A percentile compares a stretch with the other conserved stretches of the same genome.
These are phyloP conservation scores for Cyclotella cryptica DNA, from an alignment of 108 stramenopile genomes.

Conservation along the genomic window DNA sequence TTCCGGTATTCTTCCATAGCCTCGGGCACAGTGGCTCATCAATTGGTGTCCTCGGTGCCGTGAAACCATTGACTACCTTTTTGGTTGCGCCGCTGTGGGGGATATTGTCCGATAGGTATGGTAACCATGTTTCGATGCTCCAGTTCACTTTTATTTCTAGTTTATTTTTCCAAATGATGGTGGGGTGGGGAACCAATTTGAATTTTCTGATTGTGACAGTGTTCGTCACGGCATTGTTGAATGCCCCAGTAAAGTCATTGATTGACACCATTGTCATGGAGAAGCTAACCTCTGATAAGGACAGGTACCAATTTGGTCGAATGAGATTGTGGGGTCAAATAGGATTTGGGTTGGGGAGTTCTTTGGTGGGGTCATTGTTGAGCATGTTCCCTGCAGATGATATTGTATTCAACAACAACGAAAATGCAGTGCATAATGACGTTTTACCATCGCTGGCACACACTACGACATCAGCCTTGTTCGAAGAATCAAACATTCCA, in stretches of 20 bases:
- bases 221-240: slow-evolving; percentile 89
- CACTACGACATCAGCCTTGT: not conserved
- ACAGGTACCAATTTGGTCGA: slow-evolving; percentile 85
- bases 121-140: slow-evolving; percentile 80
- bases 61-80: slow-evolving; percentile 95
- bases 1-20: slow-evolving; percentile 95
- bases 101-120: slow-evolving; percentile 78
- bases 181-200: slow-evolving; percentile 65
- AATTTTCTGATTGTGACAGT: slow-evolving; percentile 77
- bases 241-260: slow-evolving; percentile 95
- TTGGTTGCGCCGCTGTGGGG: slow-evolving; percentile 96
- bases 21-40: slow-evolving; percentile 85
- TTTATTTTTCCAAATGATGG: slow-evolving; percentile 75
- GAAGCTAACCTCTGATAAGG: slow-evolving; percentile 55
- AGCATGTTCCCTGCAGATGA: slow-evolving; percentile 34
- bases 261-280: slow-evolving; percentile 91
- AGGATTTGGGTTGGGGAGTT: slow-evolving; percentile 93
- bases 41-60: slow-evolving; percentile 93
- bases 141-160: slow-evolving; percentile 89
- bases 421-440: not conserved
- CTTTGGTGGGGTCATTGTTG: slow-evolving; percentile 59
- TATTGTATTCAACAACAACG: not conserved
- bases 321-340: slow-evolving; percentile 94
- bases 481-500: not conserved
- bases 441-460: slow-evolving; percentile 18